Conservation (phyloP, 768 basidiomycete species). For the Podaxis carcinomalis region DNA sequence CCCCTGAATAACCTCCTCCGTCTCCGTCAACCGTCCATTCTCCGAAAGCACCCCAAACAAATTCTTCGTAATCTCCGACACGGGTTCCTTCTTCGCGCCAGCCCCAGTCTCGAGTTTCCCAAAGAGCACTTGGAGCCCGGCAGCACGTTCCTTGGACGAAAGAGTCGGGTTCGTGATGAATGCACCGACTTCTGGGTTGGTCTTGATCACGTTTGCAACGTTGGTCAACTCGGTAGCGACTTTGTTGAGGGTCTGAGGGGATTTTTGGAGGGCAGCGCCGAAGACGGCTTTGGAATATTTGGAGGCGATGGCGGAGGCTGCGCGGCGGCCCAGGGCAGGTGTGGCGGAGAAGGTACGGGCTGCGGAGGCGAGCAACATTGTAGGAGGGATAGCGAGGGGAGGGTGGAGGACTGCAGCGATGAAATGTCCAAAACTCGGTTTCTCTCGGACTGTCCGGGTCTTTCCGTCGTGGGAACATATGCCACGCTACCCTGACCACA, state of each 20-base stretch:
- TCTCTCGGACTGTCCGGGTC: constrained; percentile 26
- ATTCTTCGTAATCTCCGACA: constrained; percentile 88
- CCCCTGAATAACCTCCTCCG: constrained; percentile 81
- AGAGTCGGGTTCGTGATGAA: constrained; percentile 93
- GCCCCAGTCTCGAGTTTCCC: constrained; percentile 54
- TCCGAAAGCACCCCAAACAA: constrained; percentile 85
- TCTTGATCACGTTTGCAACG: constrained; percentile 67
- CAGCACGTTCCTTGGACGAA: constrained; percentile 67
- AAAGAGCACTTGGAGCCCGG: constrained; percentile 66
- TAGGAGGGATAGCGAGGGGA: constrained; percentile 17
- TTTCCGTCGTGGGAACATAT: constrained; percentile 29
- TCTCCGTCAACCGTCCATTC: constrained; percentile 87
- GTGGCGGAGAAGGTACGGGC: constrained; percentile 46
- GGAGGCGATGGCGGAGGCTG: constrained; percentile 70
- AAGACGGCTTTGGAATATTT: constrained; percentile 86
- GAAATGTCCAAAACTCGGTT: constrained; percentile 29
- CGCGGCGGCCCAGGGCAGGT: constrained; percentile 58
- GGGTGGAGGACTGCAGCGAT: constrained; percentile 20
- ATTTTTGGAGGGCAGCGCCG: constrained; percentile 77
- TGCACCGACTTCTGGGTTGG: constrained; percentile 55
- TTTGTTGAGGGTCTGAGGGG: constrained; percentile 75
- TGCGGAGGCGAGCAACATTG: constrained; percentile 55
- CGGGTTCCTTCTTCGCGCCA: constrained; percentile 64
- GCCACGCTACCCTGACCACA: background rate
- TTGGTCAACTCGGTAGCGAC: constrained; percentile 80